Base-by-base conservation (phyloP, 164 flowering plant species). In the Nymphaea colorata region DNA sequence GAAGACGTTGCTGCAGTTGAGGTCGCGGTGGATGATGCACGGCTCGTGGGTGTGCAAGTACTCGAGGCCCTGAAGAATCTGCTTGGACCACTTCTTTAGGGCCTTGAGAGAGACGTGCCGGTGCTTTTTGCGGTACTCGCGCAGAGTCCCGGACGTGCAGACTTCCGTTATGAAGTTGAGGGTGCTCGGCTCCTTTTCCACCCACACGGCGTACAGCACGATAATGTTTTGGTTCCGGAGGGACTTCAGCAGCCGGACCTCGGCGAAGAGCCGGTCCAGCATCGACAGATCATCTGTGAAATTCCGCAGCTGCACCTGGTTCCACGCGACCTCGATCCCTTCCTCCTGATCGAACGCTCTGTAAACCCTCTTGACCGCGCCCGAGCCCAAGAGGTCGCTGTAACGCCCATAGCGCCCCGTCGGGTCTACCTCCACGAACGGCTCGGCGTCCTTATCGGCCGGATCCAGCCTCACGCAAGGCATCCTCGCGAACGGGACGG, bases 301-400 rank as follows among this genome's bases (percentile, higher is more conserved):
- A 36, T 76, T 78, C 62, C 75, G 65, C 51, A 91, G 76, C 15
- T 66, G 59, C 4, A 89, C 91, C 44, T 87, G 90, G 68, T 86
- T 87, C 97, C 97, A 90, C 0, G 97, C 97, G n/a, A 90, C 91
- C 67, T 88, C 97, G 68, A 76, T 84, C 2, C 92, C 97, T 76
- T 88, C 94, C 67, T 82, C 82, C 64, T 87, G 94, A 77, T 90
- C 97, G 71, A 90, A 90, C 8, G 83, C 96, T 43, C 92, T 61
- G 60, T 88, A 90, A 0, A 90, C 96, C 68, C 80, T 87, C 76
- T 90, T 90, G 66, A 90, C 87, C 1, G 96, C 84, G 6, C 92
- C 94, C 16, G 69, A 41, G 15, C 96, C 96, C 1, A 90, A 79
- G 8, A 90, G 78, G 17, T 85, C 94, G 6, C 15, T 14, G 75